Percentiles rank a stretch among this genome's conserved stretches.
phyloP scores from a whole-genome alignment of 495 filamentous ascomycete species.

The Podospora sp. region DNA sequence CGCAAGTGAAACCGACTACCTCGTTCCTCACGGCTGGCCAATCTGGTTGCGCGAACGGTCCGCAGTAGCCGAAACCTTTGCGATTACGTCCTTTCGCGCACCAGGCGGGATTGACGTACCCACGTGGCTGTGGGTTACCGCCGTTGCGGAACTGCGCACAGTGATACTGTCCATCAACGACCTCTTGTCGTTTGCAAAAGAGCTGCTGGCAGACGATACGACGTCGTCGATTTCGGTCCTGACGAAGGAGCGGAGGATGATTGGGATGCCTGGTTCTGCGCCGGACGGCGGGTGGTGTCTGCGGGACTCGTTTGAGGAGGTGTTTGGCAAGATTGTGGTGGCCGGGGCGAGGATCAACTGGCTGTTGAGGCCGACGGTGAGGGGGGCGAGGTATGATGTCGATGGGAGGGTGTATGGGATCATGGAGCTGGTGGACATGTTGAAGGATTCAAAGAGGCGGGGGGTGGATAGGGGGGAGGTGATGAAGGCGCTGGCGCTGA shows the following conservation, averaged over 20 bases:
- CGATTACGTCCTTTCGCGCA: constrained; percentile 16
- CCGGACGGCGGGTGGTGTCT: constrained; percentile 21
- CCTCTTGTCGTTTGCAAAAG: constrained; percentile 20
- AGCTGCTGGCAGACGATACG: constrained; percentile 19
- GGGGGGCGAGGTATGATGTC: neutral
- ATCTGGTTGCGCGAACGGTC: constrained; percentile 17
- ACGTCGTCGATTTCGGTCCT: constrained; percentile 15
- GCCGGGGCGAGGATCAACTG: constrained; percentile 18
- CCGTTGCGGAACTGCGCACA: constrained; percentile 17
- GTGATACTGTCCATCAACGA: constrained; percentile 20
- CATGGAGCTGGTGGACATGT: constrained; percentile 9
- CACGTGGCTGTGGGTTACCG: constrained; percentile 15
- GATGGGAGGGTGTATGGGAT: constrained; percentile 13
- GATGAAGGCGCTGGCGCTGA: constrained; percentile 22
- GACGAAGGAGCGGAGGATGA: constrained; percentile 10
- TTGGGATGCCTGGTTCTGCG: constrained; percentile 21
- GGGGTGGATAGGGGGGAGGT: neutral
- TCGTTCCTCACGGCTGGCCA: constrained; percentile 17
- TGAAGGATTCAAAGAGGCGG: constrained; percentile 2
- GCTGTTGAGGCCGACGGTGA: constrained; percentile 6
- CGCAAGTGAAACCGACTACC: neutral
- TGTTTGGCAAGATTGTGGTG: constrained; percentile 9
- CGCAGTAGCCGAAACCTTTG: constrained; percentile 14
- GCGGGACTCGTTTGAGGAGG: constrained; percentile 18
- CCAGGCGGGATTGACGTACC: constrained; percentile 16